Percentiles rank a stretch among this genome's conserved stretches.
Conservation (phyloP, 2,329 filamentous ascomycete genomes). For the Colletotrichum magnum region DNA sequence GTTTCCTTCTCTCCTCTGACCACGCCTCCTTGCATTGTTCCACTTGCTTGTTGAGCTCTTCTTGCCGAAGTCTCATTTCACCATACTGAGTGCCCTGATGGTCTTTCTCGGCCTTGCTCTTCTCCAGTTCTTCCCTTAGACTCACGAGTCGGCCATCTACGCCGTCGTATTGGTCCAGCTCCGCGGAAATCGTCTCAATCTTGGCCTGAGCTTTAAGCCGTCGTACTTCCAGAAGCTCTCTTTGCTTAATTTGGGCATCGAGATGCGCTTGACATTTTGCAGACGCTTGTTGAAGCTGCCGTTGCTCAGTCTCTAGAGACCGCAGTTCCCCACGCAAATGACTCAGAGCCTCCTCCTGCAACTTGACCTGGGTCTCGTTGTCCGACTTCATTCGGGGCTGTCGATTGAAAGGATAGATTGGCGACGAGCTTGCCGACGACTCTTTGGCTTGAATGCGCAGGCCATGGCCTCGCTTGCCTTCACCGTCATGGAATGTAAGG, state of each 20-base stretch:
- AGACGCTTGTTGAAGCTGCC: slow-evolving; percentile 61
- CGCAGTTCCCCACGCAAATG: slow-evolving; percentile 69
- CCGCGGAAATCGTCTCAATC: slow-evolving; percentile 66
- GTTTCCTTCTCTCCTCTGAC: slow-evolving; percentile 53
- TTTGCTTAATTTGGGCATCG: slow-evolving; percentile 57
- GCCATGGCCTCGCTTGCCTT: slow-evolving; percentile 52
- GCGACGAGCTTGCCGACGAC: slow-evolving; percentile 52
- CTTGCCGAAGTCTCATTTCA: slow-evolving; percentile 63
- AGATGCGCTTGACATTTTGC: slow-evolving; percentile 63
- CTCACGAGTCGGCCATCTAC: slow-evolving; percentile 76
- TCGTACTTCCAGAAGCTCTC: slow-evolving; percentile 62
- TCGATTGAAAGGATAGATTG: slow-evolving; percentile 62
- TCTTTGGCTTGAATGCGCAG: slow-evolving; percentile 33
- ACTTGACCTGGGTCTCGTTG: slow-evolving; percentile 73
- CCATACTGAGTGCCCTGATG: slow-evolving; percentile 70
- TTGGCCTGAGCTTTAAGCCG: slow-evolving; percentile 73
- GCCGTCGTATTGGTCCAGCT: slow-evolving; percentile 77
- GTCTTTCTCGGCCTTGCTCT: slow-evolving; percentile 59
- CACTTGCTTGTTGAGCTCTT: slow-evolving; percentile 60
- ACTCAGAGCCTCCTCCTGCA: slow-evolving; percentile 64
- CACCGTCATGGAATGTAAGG: slow-evolving; percentile 74
- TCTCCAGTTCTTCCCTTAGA: slow-evolving; percentile 70
- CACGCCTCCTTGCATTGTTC: slow-evolving; percentile 57
- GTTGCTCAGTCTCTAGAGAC: slow-evolving; percentile 64
- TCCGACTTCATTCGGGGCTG: slow-evolving; percentile 86